These are phyloP conservation scores for Pseudognaphalium luteoalbum DNA, from an alignment of 129 eudicot genomes.

Conservation along the genomic window DNA sequence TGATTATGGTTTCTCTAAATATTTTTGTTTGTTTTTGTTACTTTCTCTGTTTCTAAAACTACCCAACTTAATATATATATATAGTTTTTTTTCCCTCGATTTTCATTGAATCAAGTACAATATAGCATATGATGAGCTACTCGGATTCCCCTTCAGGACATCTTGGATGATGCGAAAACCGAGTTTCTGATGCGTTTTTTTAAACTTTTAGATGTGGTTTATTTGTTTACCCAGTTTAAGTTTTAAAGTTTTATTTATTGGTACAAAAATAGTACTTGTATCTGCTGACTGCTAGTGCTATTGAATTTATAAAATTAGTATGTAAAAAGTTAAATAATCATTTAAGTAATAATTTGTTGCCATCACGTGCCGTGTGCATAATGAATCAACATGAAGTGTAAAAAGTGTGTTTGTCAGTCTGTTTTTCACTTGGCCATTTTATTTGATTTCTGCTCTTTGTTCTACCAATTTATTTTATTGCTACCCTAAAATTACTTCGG, in stretches of 20 bases:
- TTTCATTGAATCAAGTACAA: too few species aligned
- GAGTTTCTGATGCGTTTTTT: conserved; percentile 65
- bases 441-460: too few species aligned
- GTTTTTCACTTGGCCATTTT: too few species aligned
- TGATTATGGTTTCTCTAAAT: background rate
- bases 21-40: background rate
- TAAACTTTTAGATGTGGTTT: background rate
- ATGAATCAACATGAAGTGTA: background rate
- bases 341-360: too few species aligned
- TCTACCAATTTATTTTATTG: too few species aligned
- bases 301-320: too few species aligned
- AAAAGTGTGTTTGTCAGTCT: too few species aligned
- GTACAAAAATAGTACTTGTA: background rate
- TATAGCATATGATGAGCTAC: conserved; percentile 62
- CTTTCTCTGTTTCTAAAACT: background rate
- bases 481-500: too few species aligned
- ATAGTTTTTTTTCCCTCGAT: too few species aligned
- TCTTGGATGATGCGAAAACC: conserved; percentile 75
- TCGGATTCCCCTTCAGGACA: conserved; percentile 93
- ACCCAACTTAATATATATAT: background rate
- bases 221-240: background rate
- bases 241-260: background rate
- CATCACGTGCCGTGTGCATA: background rate
- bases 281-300: too few species aligned
- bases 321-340: too few species aligned